Evolutionary conservation across 1,284 basidiomycete genomes (phyloP), one percentile per base, ranked within the genome.

Genomic region (Malassezia slooffiae): DNA sequence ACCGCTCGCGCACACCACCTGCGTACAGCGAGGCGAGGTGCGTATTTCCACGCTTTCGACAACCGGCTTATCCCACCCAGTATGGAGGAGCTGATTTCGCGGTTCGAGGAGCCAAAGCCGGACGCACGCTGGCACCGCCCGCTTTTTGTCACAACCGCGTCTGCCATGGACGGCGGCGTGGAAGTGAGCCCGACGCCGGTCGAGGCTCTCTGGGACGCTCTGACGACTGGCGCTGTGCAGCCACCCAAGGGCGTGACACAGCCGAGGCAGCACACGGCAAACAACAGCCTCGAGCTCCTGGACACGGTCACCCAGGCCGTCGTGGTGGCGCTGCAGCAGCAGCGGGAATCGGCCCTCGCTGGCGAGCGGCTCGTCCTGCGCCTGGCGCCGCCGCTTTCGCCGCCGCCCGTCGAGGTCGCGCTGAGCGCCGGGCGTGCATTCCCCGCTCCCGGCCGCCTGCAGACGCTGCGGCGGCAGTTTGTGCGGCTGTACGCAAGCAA

Each of bases 41-140:
- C 62, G 70, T 76, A 16, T 5, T 34, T 15, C n/a, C 20, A 10
- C 34, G 19, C 13, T 11, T 26, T 34, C 6, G n/a, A n/a, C n/a
- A n/a, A n/a, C n/a, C n/a, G n/a, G n/a, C n/a, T 16, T 47, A 12
- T 34, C 0, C 17, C 20, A 31, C 32, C 6, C 64, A 91, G 88
- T 2, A 76, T 96, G 28, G 85, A 91, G 20, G 91, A 90, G 69
- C 77, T 97, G 2, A 72, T 93, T 11, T 76, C 81, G 67, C 79
- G 91, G 28, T 96, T 81, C 59, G 91, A 97, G 73, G 91, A 96
- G 69, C 91, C 91, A 0, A 89, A 85, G 0, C 89, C 88, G 1
- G 91, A 91, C 82, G 87, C 86, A 10, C 79, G 90, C 33, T 97
- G 91, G 91, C 91, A 97, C 71, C 83, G 88, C 0, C 91, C 91